Evolutionary conservation across 2,329 filamentous ascomycete species (phyloP).

Genomic region (Ophidiomyces ophidiicola): DNA sequence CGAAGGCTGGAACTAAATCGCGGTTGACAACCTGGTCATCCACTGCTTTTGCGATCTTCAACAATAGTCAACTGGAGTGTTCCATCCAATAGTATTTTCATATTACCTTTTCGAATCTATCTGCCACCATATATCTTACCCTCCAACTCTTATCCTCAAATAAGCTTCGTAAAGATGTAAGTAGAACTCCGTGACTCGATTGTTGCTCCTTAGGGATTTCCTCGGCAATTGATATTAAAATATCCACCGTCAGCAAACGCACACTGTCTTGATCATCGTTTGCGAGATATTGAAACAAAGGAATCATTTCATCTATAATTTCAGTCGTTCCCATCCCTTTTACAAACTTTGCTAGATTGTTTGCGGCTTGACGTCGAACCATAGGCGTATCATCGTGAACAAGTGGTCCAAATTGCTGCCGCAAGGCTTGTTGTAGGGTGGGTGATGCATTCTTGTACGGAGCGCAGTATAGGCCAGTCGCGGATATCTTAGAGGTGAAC

Average conservation of each 20-base stretch:
- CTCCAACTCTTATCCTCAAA: slow-evolving; percentile 99
- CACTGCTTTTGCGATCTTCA: slow-evolving; percentile 92
- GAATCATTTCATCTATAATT: slow-evolving; percentile 97
- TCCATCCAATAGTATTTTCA: background rate
- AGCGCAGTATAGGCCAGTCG: slow-evolving; percentile 84
- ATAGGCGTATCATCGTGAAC: slow-evolving; percentile 98
- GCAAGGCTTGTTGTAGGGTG: slow-evolving; percentile 77
- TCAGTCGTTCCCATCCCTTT: slow-evolving; percentile 88
- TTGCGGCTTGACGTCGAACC: slow-evolving; percentile 93
- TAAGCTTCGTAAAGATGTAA: slow-evolving; percentile 78
- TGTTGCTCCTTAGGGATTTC: slow-evolving; percentile 97
- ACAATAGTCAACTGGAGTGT: slow-evolving; percentile 6
- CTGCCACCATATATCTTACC: slow-evolving; percentile 97
- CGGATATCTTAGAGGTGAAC: slow-evolving; percentile 99
- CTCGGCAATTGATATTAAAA: slow-evolving; percentile 91
- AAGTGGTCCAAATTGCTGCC: slow-evolving; percentile 81
- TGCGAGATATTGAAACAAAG: slow-evolving; percentile 92
- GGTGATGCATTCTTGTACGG: slow-evolving; percentile 86
- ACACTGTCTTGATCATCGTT: slow-evolving; percentile 97
- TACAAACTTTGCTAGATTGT: slow-evolving; percentile 92
- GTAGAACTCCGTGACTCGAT: slow-evolving; percentile 81
- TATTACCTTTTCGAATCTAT: slow-evolving; percentile 86
- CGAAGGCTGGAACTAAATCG: slow-evolving; percentile 90
- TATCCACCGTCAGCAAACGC: slow-evolving; percentile 85
- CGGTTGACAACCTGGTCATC: slow-evolving; percentile 91